Base-by-base conservation (phyloP, 2,329 filamentous ascomycete genomes). In the Colletotrichum eleusines region DNA sequence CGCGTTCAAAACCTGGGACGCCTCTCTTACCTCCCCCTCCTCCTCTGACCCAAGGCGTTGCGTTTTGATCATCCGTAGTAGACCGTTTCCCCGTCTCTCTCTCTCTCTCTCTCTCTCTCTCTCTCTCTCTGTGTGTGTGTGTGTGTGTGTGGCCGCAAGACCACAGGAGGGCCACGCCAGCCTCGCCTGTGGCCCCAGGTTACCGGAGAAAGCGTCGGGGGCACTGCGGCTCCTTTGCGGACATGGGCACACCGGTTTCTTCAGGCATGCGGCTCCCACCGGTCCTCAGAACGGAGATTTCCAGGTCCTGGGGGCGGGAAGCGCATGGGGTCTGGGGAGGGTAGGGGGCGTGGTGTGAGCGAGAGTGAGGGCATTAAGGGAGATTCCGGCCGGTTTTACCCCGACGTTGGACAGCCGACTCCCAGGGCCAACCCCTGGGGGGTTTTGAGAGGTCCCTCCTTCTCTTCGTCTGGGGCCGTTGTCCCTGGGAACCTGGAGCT, bases 221-320 rank as follows among this genome's bases (percentile, higher is more conserved):
- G 28, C 55, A 71, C 51, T 51, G 60, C 65, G 69, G 65, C 66
- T 69, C 59, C 66, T 65, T 61, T 69, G 65, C 59, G 66, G 59
- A 44, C 42, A 51, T 12, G 35, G 8, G 11, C 20, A 12, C 42
- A 2, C 35, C 23, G 28, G 20, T 28, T 51, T 40, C 23, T 42
- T 48, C 63, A 58, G n/a, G 68, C 46, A 44, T 31, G 50, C 51
- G 59, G 44, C 50, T 62, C 59, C 40, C 38, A 63, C 8, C 8
- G 40, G 40, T 6, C 42, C 42, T 46, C 42, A 23, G 20, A 23
- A 53, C 63, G 46, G 64, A 66, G 31, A 61, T 46, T 57, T 23
- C 50, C 68, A 46, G 54, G n/a, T 42, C 28, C 33, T n/a, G 50
- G 51, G 26, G 26, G 33, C 26, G 38, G 50, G 38, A 20, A 20